phyloP scores from a whole-genome alignment of 768 basidiomycete genomes.

The Paxillus involutus region DNA sequence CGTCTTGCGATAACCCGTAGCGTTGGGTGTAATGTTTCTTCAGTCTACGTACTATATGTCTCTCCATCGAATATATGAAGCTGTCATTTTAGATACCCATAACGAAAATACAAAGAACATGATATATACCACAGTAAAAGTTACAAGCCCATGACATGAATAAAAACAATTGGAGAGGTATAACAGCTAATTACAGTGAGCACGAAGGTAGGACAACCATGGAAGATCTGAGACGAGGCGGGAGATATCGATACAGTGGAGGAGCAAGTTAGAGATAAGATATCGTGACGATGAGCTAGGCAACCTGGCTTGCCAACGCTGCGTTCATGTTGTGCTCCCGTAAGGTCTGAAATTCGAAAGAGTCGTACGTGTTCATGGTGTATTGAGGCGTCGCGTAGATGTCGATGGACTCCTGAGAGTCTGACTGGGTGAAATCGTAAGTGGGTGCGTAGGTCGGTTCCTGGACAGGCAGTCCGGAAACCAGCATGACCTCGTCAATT shows the following conservation, averaged over 20 bases:
- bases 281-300: conserved; percentile 6
- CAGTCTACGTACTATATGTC: neutral
- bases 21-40: conserved; percentile 3
- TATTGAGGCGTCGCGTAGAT: conserved; percentile 16
- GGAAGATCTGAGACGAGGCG: neutral
- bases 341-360: conserved; percentile 33
- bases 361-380: conserved; percentile 25
- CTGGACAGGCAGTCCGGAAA: conserved; percentile 6
- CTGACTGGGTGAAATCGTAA: conserved; percentile 21
- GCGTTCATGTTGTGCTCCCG: conserved; percentile 25
- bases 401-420: conserved; percentile 18
- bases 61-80: neutral
- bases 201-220: conserved; percentile 6
- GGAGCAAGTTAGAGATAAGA: conserved; percentile 25
- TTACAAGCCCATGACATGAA: conserved; percentile 7
- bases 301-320: conserved; percentile 20
- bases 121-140: conserved; percentile 14
- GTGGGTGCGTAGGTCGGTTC: conserved; percentile 13
- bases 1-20: neutral
- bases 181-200: conserved; percentile 4
- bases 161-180: conserved; percentile 8
- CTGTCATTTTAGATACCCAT: conserved; percentile 1
- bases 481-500: conserved; percentile 12
- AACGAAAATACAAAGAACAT: conserved; percentile 7
- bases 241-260: conserved; percentile 28